A percentile compares a stretch with the other conserved stretches of the same genome.
These are phyloP conservation scores for Dichomitus squalens DNA, from an alignment of 1,284 basidiomycete genomes.

Conservation along the genomic window DNA sequence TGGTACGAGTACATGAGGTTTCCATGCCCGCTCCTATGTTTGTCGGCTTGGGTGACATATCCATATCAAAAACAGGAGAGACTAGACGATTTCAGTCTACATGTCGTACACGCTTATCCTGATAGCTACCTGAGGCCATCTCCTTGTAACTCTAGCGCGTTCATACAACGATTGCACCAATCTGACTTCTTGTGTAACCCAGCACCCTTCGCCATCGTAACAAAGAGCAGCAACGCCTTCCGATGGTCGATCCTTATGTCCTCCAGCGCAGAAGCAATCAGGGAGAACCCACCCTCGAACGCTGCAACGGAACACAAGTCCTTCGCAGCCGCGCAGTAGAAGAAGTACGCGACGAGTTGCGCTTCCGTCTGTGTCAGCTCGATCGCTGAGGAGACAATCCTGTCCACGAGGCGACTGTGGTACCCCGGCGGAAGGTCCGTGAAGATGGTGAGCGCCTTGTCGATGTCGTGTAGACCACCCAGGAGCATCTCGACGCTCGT, in stretches of 20 bases:
- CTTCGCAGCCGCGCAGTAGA: conserved; percentile 55
- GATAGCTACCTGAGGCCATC: too few relatives aligned
- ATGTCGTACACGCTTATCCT: too few relatives aligned
- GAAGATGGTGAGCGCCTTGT: conserved; percentile 42
- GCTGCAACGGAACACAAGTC: conserved; percentile 51
- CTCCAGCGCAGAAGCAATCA: conserved; percentile 74
- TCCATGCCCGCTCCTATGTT: too few relatives aligned
- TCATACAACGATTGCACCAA: not conserved
- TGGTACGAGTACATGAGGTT: too few relatives aligned
- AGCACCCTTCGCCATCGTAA: conserved; percentile 55
- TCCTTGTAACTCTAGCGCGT: not conserved
- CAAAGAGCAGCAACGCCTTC: conserved; percentile 66
- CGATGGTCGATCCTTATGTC: conserved; percentile 91
- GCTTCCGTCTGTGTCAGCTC: conserved; percentile 82
- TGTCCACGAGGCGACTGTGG: conserved; percentile 68
- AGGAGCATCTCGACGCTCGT: not conserved
- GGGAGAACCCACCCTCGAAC: conserved; percentile 67
- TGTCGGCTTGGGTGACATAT: too few relatives aligned
- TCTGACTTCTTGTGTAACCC: not conserved
- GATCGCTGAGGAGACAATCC: conserved; percentile 65
- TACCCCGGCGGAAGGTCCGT: conserved; percentile 62
- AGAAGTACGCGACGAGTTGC: conserved; percentile 69
- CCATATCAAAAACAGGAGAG: too few relatives aligned
- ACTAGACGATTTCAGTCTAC: too few relatives aligned
- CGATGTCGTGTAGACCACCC: conserved; percentile 1